Percentiles rank a stretch among this genome's conserved stretches.
These are phyloP conservation scores for Phytophthora chlamydospora DNA, from an alignment of 352 stramenopile species.

Conservation along the genomic window DNA sequence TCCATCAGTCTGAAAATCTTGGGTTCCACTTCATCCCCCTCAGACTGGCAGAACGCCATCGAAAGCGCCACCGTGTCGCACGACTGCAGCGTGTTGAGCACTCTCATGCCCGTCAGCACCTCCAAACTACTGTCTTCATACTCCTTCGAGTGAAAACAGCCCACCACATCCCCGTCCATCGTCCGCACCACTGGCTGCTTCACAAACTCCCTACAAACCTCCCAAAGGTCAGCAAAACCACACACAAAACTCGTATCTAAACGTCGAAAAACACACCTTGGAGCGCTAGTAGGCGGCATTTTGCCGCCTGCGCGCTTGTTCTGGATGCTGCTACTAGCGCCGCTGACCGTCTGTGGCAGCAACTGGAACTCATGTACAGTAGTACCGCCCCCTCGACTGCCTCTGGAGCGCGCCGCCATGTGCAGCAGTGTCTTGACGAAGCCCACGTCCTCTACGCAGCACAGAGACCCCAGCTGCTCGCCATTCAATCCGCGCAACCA, in stretches of 20 bases:
- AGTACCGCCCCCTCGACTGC: not conserved
- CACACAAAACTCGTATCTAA: not conserved
- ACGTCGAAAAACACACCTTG: conserved; percentile 23
- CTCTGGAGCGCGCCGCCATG: conserved; percentile 50
- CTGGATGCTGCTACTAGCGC: not conserved
- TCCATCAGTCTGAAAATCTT: conserved; percentile 56
- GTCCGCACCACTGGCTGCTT: conserved; percentile 52
- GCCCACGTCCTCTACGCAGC: conserved; percentile 59
- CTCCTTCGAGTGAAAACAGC: conserved; percentile 49
- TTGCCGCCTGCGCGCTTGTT: conserved; percentile 20
- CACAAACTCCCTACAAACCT: conserved; percentile 56
- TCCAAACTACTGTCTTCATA: conserved; percentile 51
- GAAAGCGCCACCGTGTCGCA: conserved; percentile 72
- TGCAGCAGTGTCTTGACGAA: conserved; percentile 85
- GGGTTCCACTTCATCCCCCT: conserved; percentile 7
- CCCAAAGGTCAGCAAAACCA: conserved; percentile 6
- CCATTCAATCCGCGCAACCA: conserved; percentile 55
- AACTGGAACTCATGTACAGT: conserved; percentile 63
- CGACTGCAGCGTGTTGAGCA: conserved; percentile 72
- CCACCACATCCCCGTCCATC: conserved; percentile 59
- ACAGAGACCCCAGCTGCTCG: conserved; percentile 64
- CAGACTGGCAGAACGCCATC: conserved; percentile 40
- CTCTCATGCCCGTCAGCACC: conserved; percentile 42
- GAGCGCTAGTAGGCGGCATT: conserved; percentile 5
- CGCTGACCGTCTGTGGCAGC: conserved; percentile 21